phyloP scores from a whole-genome alignment of 768 basidiomycete genomes.

The Hortiboletus flavorubellus region DNA sequence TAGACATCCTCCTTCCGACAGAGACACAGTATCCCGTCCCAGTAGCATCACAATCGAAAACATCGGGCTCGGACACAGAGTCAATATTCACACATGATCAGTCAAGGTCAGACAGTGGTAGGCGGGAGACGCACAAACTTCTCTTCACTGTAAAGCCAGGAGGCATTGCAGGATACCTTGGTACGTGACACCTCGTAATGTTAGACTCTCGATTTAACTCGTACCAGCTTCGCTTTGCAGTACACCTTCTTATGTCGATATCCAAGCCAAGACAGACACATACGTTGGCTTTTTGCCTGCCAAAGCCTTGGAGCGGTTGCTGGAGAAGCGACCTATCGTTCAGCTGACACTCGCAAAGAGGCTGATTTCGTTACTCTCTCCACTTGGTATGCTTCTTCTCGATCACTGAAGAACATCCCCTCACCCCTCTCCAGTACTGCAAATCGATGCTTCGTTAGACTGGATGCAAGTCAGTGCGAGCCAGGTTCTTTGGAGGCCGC shows the following conservation, averaged over 20 bases:
- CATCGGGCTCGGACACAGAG: conserved; percentile 33
- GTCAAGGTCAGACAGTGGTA: conserved; percentile 26
- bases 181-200: conserved; percentile 38
- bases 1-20: conserved; percentile 81
- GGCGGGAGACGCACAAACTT: conserved; percentile 51
- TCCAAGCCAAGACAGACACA: conserved; percentile 95
- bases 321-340: conserved; percentile 95
- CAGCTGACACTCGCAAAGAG: conserved; percentile 93
- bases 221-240: conserved; percentile 78
- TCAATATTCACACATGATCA: conserved; percentile 35
- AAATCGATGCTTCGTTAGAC: conserved; percentile 94
- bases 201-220: neutral
- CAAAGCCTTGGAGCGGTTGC: conserved; percentile 80
- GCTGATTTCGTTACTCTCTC: conserved; percentile 91
- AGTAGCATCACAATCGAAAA: conserved; percentile 16
- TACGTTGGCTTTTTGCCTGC: conserved; percentile 95
- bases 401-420: neutral
- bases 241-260: conserved; percentile 94
- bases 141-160: conserved; percentile 96
- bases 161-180: conserved; percentile 95
- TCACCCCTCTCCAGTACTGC: conserved; percentile 60
- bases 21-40: conserved; percentile 10
- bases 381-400: conserved; percentile 59
- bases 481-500: conserved; percentile 90
- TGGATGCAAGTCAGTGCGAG: conserved; percentile 98